These are phyloP conservation scores for Epichloe gansuensis DNA, from an alignment of 2,329 filamentous ascomycete genomes.

Conservation along the genomic window DNA sequence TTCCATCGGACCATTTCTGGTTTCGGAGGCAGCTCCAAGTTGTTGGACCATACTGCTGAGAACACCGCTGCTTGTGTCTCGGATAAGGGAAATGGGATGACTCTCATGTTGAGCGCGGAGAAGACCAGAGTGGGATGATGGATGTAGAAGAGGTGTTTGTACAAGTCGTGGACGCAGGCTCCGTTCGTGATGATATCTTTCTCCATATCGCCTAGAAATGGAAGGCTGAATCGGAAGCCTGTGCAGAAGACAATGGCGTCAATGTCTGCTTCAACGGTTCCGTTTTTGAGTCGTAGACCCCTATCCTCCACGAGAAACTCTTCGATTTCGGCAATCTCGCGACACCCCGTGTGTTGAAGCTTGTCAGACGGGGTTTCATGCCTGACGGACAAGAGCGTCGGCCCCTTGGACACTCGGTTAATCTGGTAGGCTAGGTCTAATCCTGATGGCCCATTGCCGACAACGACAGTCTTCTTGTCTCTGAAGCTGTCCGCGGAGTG, in stretches of 20 bases:
- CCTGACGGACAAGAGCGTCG: slow-evolving; percentile 52
- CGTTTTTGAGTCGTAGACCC: slow-evolving; percentile 54
- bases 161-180: slow-evolving; percentile 56
- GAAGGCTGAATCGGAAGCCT: slow-evolving; percentile 75
- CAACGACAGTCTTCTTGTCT: slow-evolving; percentile 63
- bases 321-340: slow-evolving; percentile 44
- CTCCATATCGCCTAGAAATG: slow-evolving; percentile 45
- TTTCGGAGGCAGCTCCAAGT: slow-evolving; percentile 48
- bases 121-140: slow-evolving; percentile 68
- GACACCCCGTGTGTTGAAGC: slow-evolving; percentile 31
- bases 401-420: slow-evolving; percentile 40
- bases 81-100: slow-evolving; percentile 76
- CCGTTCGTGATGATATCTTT: slow-evolving; percentile 52
- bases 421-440: slow-evolving; percentile 75
- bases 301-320: slow-evolving; percentile 40
- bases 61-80: slow-evolving; percentile 71
- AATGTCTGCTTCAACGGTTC: slow-evolving; percentile 49
- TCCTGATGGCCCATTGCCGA: slow-evolving; percentile 76
- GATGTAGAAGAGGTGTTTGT: slow-evolving; percentile 67
- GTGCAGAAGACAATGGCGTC: slow-evolving; percentile 80
- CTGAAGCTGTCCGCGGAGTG: slow-evolving; percentile 49
- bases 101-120: slow-evolving; percentile 59
- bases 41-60: slow-evolving; percentile 63
- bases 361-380: slow-evolving; percentile 33
- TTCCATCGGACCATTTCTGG: slow-evolving; percentile 62